Evolutionary conservation across 768 basidiomycete species (phyloP).

Genomic region (Leccinum aurantiacum): DNA sequence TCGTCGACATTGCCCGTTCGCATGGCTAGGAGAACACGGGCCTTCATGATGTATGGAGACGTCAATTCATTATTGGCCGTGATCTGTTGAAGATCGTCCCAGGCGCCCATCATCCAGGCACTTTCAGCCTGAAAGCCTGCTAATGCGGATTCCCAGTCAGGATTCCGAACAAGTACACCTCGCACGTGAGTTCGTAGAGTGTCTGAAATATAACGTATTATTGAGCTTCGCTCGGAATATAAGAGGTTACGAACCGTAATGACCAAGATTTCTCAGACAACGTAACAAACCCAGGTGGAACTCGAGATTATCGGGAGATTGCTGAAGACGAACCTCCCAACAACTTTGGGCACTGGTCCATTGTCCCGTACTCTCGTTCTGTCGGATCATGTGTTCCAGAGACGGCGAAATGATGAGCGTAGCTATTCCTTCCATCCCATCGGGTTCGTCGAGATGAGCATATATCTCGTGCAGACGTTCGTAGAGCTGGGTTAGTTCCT

Average conservation of each 20-base stretch:
- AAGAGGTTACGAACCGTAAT: conserved; percentile 74
- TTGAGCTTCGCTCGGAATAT: conserved; percentile 1
- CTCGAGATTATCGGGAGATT: conserved; percentile 83
- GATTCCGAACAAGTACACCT: conserved; percentile 83
- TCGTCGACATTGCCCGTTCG: conserved; percentile 48
- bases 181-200: conserved; percentile 92
- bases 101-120: conserved; percentile 95
- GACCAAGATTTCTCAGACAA: conserved; percentile 91
- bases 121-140: conserved; percentile 89
- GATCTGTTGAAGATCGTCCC: conserved; percentile 74
- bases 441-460: conserved; percentile 93
- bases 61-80: conserved; percentile 49
- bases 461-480: conserved; percentile 96
- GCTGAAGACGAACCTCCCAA: conserved; percentile 94
- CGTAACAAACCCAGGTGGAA: conserved; percentile 88
- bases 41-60: conserved; percentile 69
- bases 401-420: conserved; percentile 85
- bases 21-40: conserved; percentile 78
- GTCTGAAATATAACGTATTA: conserved; percentile 47
- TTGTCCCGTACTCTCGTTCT: conserved; percentile 93
- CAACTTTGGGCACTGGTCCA: conserved; percentile 99
- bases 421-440: conserved; percentile 98
- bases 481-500: conserved; percentile 51
- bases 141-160: conserved; percentile 76
- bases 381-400: conserved; percentile 92